Base-by-base conservation (phyloP, 2,329 filamentous ascomycete genomes). In the Camillea tinctor region DNA sequence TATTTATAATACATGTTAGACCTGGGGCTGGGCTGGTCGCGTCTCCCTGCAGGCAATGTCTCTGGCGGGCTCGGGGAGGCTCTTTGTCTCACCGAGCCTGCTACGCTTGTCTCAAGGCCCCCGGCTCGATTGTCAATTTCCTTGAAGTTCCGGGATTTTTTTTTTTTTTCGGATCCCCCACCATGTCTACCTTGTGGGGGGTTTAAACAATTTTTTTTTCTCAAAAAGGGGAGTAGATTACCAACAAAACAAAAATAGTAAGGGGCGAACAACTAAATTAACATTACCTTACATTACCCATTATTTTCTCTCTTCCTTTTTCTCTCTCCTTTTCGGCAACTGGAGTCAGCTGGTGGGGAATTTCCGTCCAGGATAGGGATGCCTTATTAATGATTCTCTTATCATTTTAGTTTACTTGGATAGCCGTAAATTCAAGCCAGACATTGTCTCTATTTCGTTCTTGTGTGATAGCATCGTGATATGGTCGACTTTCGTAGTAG, bases 11-110 rank as follows among this genome's bases (percentile, higher is more conserved):
- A 30, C 58, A 65, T 44, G 36, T 44, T 30, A n/a, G 13, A 44
- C 67, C 64, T 66, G 69, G 76, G 75, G 74, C 72, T 76, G 77
- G 79, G 78, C 79, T 81, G 80, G 80, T 82, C 79, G 78, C 80
- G 80, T 78, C 79, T 80, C 76, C 71, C 72, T 60, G 70, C 65
- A 66, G 71, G 71, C 72, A 69, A 66, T 20, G 66, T 72, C 67
- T 60, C 53, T 30, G 26, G 26, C 26, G 26, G 6, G 26, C 26
- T 5, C 11, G 36, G 36, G 15, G 63, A 61, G 60, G 60, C n/a
- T n/a, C n/a, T 61, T 56, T 59, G 30, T 30, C 50, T 53, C 60
- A n/a, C 22, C 59, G 60, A 57, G 62, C 64, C 62, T 60, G 68
- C 63, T 60, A 60, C 69, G 59, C 64, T 73, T 73, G 72, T 72